A percentile compares a stretch with the other conserved stretches of the same genome.
phyloP scores from a whole-genome alignment of 2,329 filamentous ascomycete species.

The Conoideocrella luteorostrata region DNA sequence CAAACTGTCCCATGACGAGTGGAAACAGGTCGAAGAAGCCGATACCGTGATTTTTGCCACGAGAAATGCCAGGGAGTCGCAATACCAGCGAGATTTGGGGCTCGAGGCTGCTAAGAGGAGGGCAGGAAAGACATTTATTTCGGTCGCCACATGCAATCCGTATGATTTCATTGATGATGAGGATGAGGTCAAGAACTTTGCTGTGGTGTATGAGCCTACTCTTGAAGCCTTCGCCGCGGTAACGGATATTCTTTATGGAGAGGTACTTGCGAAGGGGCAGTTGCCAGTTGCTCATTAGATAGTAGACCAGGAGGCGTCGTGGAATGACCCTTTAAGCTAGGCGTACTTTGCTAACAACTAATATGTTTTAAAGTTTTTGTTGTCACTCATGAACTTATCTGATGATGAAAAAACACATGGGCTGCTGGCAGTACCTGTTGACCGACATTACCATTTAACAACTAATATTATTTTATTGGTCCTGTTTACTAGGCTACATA shows the following conservation, averaged over 20 bases:
- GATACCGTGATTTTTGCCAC: slow-evolving; percentile 19
- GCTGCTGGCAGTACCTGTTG: no score
- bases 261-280: slow-evolving; percentile 10
- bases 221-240: slow-evolving; percentile 17
- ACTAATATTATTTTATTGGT: no score
- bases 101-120: slow-evolving; percentile 14
- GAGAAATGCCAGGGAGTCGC: slow-evolving; percentile 18
- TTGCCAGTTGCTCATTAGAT: slow-evolving; percentile 11
- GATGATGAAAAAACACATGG: no score
- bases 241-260: slow-evolving; percentile 15
- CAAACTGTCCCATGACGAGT: slow-evolving; percentile 12
- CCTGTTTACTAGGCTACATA: no score
- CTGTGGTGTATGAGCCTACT: slow-evolving; percentile 20
- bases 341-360: no score
- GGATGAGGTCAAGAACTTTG: slow-evolving; percentile 14
- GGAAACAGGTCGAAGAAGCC: slow-evolving; percentile 15
- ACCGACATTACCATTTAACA: no score
- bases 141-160: slow-evolving; percentile 18
- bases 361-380: no score
- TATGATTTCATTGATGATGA: slow-evolving; percentile 19
- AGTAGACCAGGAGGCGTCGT: no score
- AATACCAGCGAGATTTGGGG: slow-evolving; percentile 17
- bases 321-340: no score
- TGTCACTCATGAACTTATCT: no score
- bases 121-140: slow-evolving; percentile 9